phyloP scores from a whole-genome alignment of 2,329 filamentous ascomycete genomes.

The Cladosporium halotolerans region DNA sequence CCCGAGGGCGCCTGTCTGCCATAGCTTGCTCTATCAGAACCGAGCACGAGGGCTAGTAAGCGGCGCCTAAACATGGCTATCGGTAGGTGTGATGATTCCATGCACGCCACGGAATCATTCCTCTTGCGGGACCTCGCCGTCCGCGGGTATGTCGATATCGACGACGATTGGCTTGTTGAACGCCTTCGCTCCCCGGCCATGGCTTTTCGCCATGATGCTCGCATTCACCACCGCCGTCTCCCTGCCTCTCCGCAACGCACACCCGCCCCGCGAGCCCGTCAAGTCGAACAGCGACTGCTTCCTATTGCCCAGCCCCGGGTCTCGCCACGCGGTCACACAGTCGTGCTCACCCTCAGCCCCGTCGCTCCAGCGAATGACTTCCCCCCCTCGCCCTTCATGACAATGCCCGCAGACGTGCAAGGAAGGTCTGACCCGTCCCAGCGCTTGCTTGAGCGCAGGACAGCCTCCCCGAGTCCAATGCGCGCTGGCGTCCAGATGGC shows the following conservation, averaged over 20 bases:
- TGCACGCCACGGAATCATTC: background rate
- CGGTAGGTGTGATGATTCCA: background rate
- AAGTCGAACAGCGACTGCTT: constrained; percentile 61
- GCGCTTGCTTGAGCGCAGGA: constrained; percentile 48
- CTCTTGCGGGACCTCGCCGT: background rate
- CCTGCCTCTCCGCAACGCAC: constrained; percentile 31
- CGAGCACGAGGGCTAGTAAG: background rate
- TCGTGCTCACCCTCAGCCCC: constrained; percentile 38
- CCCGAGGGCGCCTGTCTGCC: background rate
- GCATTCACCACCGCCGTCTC: constrained; percentile 80
- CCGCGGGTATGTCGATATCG: constrained; percentile 64
- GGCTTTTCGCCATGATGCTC: constrained; percentile 63
- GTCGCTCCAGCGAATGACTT: constrained; percentile 53
- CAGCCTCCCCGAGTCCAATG: constrained; percentile 51
- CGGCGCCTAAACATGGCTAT: constrained; percentile 8
- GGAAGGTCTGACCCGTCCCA: constrained; percentile 57
- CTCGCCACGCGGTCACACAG: constrained; percentile 46
- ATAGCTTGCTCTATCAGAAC: background rate
- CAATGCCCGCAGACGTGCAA: constrained; percentile 68
- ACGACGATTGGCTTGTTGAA: constrained; percentile 81
- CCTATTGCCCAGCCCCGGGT: constrained; percentile 51
- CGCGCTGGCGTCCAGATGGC: constrained; percentile 48
- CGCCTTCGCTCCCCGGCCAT: constrained; percentile 46
- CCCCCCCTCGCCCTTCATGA: constrained; percentile 60
- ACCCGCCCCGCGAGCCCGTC: constrained; percentile 38